Percentiles rank a stretch among this genome's conserved stretches.
Evolutionary conservation across 768 basidiomycete genomes (phyloP).

Genomic region (Vishniacozyma victoriae): DNA sequence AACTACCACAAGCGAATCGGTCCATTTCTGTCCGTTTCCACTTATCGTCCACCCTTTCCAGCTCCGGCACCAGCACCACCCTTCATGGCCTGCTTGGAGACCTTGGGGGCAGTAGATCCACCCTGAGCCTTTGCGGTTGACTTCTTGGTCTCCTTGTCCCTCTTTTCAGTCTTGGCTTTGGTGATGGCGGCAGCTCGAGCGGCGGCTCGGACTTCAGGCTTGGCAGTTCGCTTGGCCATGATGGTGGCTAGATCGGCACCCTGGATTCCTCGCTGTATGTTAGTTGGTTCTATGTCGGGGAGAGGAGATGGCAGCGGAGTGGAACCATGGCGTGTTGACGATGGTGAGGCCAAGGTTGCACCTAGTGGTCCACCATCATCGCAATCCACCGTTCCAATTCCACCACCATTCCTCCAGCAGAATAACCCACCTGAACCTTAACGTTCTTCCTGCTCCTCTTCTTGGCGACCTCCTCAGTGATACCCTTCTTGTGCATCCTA

Average conservation of each 20-base stretch:
- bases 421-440: conserved; percentile 58
- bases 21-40: too few relatives aligned
- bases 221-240: conserved; percentile 87
- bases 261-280: conserved; percentile 82
- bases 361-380: too few relatives aligned
- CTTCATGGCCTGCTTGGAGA: conserved; percentile 96
- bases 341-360: too few relatives aligned
- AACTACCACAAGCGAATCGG: not conserved
- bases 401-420: not conserved
- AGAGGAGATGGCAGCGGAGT: not conserved
- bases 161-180: conserved; percentile 95
- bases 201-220: conserved; percentile 71
- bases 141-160: conserved; percentile 91
- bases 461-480: conserved; percentile 98
- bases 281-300: not conserved
- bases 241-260: conserved; percentile 91
- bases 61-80: conserved; percentile 55
- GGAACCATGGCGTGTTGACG: too few relatives aligned
- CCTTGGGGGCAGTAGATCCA: conserved; percentile 63
- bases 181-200: conserved; percentile 77
- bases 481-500: conserved; percentile 98
- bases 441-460: conserved; percentile 94
- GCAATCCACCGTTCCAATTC: too few relatives aligned
- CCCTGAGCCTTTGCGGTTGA: conserved; percentile 42
- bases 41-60: conserved; percentile 46